Evolutionary conservation across 306 rosid genomes (phyloP), one percentile per base, ranked within the genome.

Genomic region (Hylodesmum podocarpum): DNA sequence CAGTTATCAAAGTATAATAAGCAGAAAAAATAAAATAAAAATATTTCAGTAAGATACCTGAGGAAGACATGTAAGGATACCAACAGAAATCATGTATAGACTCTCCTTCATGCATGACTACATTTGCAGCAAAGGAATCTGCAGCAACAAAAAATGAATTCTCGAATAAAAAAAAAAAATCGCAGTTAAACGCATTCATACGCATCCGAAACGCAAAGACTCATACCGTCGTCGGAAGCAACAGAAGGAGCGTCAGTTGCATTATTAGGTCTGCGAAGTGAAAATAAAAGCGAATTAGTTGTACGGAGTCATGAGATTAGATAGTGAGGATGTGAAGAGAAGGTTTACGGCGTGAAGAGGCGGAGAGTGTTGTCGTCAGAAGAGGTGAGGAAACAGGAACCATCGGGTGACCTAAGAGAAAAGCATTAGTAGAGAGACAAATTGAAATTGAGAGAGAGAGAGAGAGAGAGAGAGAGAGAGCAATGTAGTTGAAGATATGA

Each of bases 21-120:
- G 43, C 41, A 31, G 14, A 61, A 15, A 61, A 61, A 61, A n/a
- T 4, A 40, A 22, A 29, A 31, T 8, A 25, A 14, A 40, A 21
- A 31, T 51, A 49, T 8, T 51, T 19, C 14, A n/a, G 2, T 7
- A 1, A 18, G 25, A 50, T 18, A 93, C 98, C 98, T 89, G 96
- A 84, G 24, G 92, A 88, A 79, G 97, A 89, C 98, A 95, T 95
- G 86, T 88, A 95, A 18, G 98, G 98, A 70, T 95, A 95, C 98
- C 98, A 95, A 83, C 97, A 90, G 75, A 82, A 95, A 81, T 95
- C 98, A 61, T 95, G 94, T 21, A 92, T 84, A 25, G 98, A 83
- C 82, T 95, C 98, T 77, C 96, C 97, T 88, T 87, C 97, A 18
- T 59, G 81, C 81, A 95, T 84, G 79, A 90, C 90, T 65, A 86